Conservation (phyloP, 768 basidiomycete genomes). For the Hemileccinum rubropunctum region DNA sequence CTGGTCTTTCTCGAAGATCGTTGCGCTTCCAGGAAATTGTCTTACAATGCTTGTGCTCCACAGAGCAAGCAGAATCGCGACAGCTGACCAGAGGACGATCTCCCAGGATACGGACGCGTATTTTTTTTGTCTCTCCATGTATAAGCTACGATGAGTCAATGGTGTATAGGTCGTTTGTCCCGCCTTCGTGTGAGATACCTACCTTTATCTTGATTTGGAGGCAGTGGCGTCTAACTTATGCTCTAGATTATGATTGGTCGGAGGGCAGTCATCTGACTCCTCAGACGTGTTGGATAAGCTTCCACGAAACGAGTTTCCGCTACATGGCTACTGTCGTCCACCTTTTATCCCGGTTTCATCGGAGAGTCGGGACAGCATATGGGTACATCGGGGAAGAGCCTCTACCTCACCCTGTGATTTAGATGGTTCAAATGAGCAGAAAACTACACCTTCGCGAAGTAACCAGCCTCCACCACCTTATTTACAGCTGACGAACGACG, state of each 20-base stretch:
- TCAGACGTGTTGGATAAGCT: conserved; percentile 18
- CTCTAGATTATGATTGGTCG: background rate
- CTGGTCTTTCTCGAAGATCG: background rate
- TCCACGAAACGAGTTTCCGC: conserved; percentile 25
- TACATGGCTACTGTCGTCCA: conserved; percentile 24
- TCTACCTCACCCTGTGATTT: no score
- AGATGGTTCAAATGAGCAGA: no score
- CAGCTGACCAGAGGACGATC: conserved; percentile 22
- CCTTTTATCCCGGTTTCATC: conserved; percentile 20
- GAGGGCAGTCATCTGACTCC: background rate
- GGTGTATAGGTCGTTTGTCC: background rate
- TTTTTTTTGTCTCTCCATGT: conserved; percentile 14
- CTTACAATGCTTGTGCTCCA: conserved; percentile 17
- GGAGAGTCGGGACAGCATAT: no score
- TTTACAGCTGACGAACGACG: no score
- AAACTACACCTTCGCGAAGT: background rate
- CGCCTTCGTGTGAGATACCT: conserved; percentile 1
- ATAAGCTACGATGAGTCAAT: background rate
- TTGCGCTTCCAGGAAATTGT: background rate
- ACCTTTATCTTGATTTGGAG: conserved; percentile 5
- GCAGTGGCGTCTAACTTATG: conserved; percentile 4
- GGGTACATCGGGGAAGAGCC: no score
- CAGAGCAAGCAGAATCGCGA: conserved; percentile 17
- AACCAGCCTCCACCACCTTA: no score
- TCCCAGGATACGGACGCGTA: conserved; percentile 9